Base-by-base conservation (phyloP, 2,329 filamentous ascomycete species). In the Amylocarpus encephaloides region DNA sequence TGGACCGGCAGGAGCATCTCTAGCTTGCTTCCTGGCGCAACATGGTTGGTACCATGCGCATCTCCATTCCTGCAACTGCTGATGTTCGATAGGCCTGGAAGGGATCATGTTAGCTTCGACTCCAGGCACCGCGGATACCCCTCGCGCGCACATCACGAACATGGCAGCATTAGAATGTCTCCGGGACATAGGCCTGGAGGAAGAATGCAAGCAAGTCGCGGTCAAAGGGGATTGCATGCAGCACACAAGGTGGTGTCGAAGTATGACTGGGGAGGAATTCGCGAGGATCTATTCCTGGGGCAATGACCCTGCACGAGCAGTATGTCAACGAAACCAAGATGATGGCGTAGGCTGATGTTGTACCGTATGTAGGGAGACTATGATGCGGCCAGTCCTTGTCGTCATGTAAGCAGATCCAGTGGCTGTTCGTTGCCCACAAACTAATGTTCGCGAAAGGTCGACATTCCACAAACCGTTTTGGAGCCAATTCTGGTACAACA, bases 61-160 rank as follows among this genome's bases (percentile, higher is more conserved):
- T n/a, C n/a, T n/a, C n/a, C n/a, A n/a, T n/a, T n/a, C n/a, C n/a
- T n/a, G n/a, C n/a, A n/a, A n/a, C n/a, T n/a, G n/a, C n/a, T n/a
- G n/a, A n/a, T n/a, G n/a, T n/a, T n/a, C 19, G 4, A 42, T 41
- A 75, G 74, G 70, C 1, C 62, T 77, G 3, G 74, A 66, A 29
- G 80, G 80, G 1, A 70, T 82, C 40, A 72, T 82, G 54, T 68
- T 83, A 45, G 71, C 72, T 6, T 60, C 70, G 1, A 71, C 73
- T 0, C 63, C 75, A 0, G 71, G 72, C 3, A 79, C 73, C 1
- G 76, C 79, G 1, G 67, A 76, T 50, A 80, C 78, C 1, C 80
- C 80, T 1, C 68, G 80, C 22, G 79, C 79, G 0, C 79, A 83
- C 59, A 78, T 82, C 49, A 80, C 75, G 39, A 83, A 82, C 60